Conservation (phyloP, 106 monocot genomes). For the Dioscorea dumetorum region DNA sequence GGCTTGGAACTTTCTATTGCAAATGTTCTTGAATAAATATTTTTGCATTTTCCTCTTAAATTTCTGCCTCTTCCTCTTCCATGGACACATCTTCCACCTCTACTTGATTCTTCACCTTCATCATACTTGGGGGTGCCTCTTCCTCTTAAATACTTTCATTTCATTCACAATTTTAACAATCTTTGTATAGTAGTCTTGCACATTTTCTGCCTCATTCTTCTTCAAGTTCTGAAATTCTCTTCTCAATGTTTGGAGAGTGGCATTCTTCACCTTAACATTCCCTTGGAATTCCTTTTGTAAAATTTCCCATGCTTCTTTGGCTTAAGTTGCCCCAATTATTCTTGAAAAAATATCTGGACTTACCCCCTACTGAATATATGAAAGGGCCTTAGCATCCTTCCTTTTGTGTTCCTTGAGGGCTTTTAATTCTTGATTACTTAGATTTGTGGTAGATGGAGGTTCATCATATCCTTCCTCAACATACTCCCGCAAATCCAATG, state of each 20-base stretch:
- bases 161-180: neutral
- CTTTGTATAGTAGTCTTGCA: neutral
- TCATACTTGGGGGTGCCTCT: no score
- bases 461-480: conserved; percentile 2
- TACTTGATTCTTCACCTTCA: no score
- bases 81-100: neutral
- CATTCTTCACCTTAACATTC: neutral
- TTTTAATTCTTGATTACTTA: neutral
- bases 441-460: neutral
- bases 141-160: neutral
- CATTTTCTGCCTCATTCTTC: neutral
- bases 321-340: neutral
- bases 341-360: neutral
- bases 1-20: neutral
- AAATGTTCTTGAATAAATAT: neutral
- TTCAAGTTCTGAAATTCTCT: neutral
- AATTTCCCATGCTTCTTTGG: neutral
- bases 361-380: neutral
- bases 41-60: neutral
- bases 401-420: neutral
- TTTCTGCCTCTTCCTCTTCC: neutral
- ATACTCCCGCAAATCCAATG: neutral
- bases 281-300: neutral
- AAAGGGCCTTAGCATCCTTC: conserved; percentile 2
- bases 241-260: neutral